phyloP scores from a whole-genome alignment of 495 filamentous ascomycete genomes.

The Hypoxylon rickii region DNA sequence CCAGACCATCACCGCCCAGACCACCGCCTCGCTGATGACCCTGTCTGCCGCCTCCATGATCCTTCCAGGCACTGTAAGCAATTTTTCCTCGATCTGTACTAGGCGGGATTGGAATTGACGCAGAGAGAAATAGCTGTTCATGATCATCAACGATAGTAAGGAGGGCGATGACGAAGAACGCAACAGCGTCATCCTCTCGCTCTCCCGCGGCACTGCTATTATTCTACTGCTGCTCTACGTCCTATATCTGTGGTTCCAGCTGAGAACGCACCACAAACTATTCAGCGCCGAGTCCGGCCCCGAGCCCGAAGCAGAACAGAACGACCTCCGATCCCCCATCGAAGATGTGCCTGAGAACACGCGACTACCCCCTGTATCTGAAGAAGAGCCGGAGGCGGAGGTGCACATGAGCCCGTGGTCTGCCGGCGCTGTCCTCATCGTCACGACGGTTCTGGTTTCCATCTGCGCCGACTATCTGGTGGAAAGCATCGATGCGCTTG shows the following conservation, averaged over 20 bases:
- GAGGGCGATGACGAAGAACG: conserved; percentile 45
- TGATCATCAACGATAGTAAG: conserved; percentile 44
- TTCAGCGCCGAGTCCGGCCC: conserved; percentile 68
- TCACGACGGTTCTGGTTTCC: conserved; percentile 82
- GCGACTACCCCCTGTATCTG: conserved; percentile 34
- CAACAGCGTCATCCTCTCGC: conserved; percentile 69
- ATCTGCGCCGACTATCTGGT: conserved; percentile 94
- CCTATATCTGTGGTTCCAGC: conserved; percentile 89
- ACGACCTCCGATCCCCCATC: conserved; percentile 28
- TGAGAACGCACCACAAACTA: conserved; percentile 76
- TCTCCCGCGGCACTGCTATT: conserved; percentile 89
- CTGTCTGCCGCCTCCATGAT: conserved; percentile 90
- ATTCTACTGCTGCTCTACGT: conserved; percentile 88
- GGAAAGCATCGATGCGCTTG: conserved; percentile 87
- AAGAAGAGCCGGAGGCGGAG: conserved; percentile 56
- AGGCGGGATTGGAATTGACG: conserved; percentile 6
- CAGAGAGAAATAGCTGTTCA: conserved; percentile 42
- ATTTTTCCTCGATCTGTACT: background rate
- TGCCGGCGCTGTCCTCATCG: conserved; percentile 71
- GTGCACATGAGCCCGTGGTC: conserved; percentile 68
- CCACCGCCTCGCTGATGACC: conserved; percentile 95
- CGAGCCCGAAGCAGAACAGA: conserved; percentile 24
- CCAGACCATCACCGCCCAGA: conserved; percentile 86
- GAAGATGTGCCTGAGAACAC: conserved; percentile 37
- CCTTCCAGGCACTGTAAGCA: conserved; percentile 82